Conservation (phyloP, 495 filamentous ascomycete species). For the Clavariopsis aquatica region DNA sequence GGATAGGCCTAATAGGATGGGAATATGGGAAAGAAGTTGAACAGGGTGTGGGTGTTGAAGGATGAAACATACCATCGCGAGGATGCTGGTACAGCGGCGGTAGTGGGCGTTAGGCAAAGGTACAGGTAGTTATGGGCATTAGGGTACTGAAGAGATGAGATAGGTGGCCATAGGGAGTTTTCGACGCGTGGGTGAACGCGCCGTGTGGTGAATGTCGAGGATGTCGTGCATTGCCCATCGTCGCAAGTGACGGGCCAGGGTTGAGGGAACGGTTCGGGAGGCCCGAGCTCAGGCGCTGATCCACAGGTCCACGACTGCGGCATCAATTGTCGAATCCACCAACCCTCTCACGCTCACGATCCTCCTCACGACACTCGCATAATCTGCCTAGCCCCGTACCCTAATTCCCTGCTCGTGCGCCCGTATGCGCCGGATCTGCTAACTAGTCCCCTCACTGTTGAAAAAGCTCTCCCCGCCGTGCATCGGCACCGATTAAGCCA, state of each 20-base stretch:
- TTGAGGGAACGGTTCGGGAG: no score
- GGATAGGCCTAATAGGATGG: neutral
- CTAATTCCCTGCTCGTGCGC: neutral
- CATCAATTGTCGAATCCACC: neutral
- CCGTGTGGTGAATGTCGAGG: neutral
- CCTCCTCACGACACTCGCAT: neutral
- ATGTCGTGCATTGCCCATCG: neutral
- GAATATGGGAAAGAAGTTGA: neutral
- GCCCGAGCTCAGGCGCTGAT: neutral
- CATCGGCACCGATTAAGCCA: slow-evolving; percentile 27
- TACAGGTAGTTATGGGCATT: neutral
- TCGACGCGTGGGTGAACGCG: neutral
- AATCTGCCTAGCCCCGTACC: neutral
- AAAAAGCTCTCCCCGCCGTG: slow-evolving; percentile 8
- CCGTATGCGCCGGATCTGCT: neutral
- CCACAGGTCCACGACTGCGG: no score
- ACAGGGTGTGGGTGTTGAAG: no score
- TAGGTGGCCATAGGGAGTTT: neutral
- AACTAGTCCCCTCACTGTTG: neutral
- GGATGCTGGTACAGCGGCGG: neutral
- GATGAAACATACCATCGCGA: slow-evolving; percentile 33
- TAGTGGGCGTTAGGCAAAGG: slow-evolving; percentile 2
- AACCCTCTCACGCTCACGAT: slow-evolving; percentile 1
- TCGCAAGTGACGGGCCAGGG: slow-evolving; percentile 6
- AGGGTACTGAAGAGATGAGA: neutral